Evolutionary conservation across 2,329 filamentous ascomycete species (phyloP), one percentile per base, ranked within the genome.

Genomic region (Fusarium sp.): DNA sequence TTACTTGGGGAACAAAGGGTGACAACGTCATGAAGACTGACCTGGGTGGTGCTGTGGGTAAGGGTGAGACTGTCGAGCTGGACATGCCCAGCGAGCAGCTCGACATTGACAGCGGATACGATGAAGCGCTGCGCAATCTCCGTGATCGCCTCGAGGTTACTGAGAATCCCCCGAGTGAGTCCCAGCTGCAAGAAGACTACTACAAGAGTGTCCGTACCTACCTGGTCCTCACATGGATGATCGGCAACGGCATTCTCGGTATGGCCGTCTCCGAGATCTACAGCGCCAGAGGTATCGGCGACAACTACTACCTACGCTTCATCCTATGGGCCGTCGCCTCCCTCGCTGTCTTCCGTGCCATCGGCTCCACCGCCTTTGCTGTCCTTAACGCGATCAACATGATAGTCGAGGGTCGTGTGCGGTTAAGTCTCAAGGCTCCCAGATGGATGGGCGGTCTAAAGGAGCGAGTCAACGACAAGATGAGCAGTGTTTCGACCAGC

Each of bases 11-110:
- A 44, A 99, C 95, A 41, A 99, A 99, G 79, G 95, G 95, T 54
- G 95, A 99, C 83, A 99, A 99, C 76, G 88, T 96, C 32, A 89
- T 95, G 71, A 90, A 92, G 76, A 97, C 91, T 7, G 96, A 99
- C 74, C 87, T 99, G 1, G 95, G 95, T 53, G 88, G 91, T 6
- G 95, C 96, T 11, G 87, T 91, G 7, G 88, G 88, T 45, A 88
- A 91, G 65, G 91, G 90, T 52, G 85, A 89, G 57, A 92, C 90
- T 0, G 95, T 99, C 70, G 92, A 97, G 76, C 84, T 99, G 6
- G 95, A 99, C 73, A 99, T 99, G 93, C 95, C 96, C 0, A 92
- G 88, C 2, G 96, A 99, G 76, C 95, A 99, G 79, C 88, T 99
- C 31, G 95, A 99, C 76, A 99, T 99, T 75, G 95, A 99, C 79